Conservation (phyloP, 73 alveolate species). For the Paramecium primaurelia region DNA sequence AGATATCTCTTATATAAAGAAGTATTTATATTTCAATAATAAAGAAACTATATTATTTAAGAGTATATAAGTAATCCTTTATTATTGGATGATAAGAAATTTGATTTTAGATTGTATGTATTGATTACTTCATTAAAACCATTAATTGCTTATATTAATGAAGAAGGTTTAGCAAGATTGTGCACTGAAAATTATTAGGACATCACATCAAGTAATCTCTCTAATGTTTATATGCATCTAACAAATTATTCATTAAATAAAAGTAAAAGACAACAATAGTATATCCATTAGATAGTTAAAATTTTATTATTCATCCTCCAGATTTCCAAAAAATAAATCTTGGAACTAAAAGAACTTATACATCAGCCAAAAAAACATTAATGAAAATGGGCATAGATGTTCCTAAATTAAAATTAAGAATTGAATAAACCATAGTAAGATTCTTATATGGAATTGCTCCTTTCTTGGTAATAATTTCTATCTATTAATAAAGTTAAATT, state of each 20-base stretch:
- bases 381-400: conserved; percentile 46
- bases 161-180: conserved; percentile 95
- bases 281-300: conserved; percentile 58
- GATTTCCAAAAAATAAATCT: conserved; percentile 4
- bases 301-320: conserved; percentile 12
- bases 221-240: conserved; percentile 79
- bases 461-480: background rate
- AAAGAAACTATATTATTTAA: conserved; percentile 67
- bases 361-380: conserved; percentile 81
- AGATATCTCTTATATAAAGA: background rate
- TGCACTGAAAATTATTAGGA: conserved; percentile 87
- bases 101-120: conserved; percentile 92
- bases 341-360: conserved; percentile 54
- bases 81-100: conserved; percentile 91
- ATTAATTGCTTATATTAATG: conserved; percentile 84
- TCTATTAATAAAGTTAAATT: background rate
- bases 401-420: conserved; percentile 26
- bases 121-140: conserved; percentile 90
- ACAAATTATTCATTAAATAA: conserved; percentile 89
- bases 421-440: conserved; percentile 33
- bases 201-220: conserved; percentile 70
- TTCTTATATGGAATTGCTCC: conserved; percentile 29
- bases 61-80: conserved; percentile 88
- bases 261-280: background rate
- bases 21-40: background rate